These are phyloP conservation scores for Sugiyamaella grinbergsii DNA, from an alignment of 1,139 yeast genomes.

Conservation along the genomic window DNA sequence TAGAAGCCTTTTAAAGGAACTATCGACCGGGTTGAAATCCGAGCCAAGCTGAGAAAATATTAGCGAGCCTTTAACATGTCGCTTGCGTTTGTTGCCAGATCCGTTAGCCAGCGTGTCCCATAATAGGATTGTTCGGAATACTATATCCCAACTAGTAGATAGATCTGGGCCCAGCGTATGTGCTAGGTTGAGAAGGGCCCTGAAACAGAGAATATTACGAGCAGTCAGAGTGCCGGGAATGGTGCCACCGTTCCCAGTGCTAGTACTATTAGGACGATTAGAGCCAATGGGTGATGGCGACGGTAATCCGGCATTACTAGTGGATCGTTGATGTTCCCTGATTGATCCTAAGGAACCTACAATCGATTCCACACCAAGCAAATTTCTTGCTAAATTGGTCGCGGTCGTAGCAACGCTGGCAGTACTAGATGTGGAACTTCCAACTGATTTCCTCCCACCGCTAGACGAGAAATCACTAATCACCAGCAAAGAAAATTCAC, in stretches of 20 bases:
- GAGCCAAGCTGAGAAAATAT: slow-evolving; percentile 35
- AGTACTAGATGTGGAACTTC: slow-evolving; percentile 1
- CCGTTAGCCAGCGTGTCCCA: slow-evolving; percentile 62
- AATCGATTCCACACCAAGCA: slow-evolving; percentile 61
- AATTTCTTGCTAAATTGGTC: slow-evolving; percentile 31
- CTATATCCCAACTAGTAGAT: slow-evolving; percentile 65
- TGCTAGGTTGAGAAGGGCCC: slow-evolving; percentile 77
- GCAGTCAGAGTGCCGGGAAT: slow-evolving; percentile 43
- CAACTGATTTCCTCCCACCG: slow-evolving; percentile 8
- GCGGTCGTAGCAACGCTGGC: slow-evolving; percentile 15
- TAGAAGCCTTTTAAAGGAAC: slow-evolving; percentile 58
- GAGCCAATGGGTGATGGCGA: slow-evolving; percentile 17
- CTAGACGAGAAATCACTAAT: slow-evolving; percentile 1
- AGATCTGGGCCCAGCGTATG: slow-evolving; percentile 76
- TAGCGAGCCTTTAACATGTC: slow-evolving; percentile 24
- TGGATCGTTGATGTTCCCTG: slow-evolving; percentile 34
- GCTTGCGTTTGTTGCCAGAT: slow-evolving; percentile 21
- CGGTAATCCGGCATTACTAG: slow-evolving; percentile 31
- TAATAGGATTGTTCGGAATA: slow-evolving; percentile 66
- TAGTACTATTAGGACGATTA: slow-evolving; percentile 8
- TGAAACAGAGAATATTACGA: slow-evolving; percentile 70
- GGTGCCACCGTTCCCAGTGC: slow-evolving; percentile 1
- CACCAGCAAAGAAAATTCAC: slow-evolving; percentile 46
- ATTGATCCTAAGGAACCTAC: slow-evolving; percentile 53
- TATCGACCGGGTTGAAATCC: slow-evolving; percentile 58